Conservation (phyloP, 2,329 filamentous ascomycete species). For the Fusarium sp. region DNA sequence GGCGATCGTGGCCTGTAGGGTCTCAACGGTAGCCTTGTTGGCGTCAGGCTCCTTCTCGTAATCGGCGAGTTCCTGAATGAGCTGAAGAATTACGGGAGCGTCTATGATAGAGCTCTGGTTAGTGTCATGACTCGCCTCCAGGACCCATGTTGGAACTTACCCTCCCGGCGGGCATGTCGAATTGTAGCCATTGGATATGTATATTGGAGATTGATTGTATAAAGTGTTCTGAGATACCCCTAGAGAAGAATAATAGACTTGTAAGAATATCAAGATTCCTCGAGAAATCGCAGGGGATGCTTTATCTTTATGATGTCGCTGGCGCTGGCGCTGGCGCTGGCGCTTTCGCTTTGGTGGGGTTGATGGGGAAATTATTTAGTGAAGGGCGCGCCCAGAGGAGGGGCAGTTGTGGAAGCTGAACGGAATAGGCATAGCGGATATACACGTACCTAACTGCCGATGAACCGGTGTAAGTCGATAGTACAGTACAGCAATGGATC, state of each 20-base stretch:
- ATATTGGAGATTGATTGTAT: slow-evolving; percentile 9
- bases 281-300: neutral
- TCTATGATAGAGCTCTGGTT: slow-evolving; percentile 64
- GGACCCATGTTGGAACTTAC: slow-evolving; percentile 20
- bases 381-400: slow-evolving; percentile 36
- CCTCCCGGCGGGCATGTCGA: slow-evolving; percentile 45
- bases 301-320: slow-evolving; percentile 10
- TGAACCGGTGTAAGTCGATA: neutral
- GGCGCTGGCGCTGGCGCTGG: slow-evolving; percentile 6
- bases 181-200: slow-evolving; percentile 43
- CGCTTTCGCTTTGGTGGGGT: slow-evolving; percentile 26
- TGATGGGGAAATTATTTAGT: slow-evolving; percentile 21
- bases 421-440: slow-evolving; percentile 1
- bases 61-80: slow-evolving; percentile 87
- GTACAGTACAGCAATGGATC: neutral
- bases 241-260: neutral
- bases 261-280: neutral
- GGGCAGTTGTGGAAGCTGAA: slow-evolving; percentile 15
- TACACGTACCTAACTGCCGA: neutral
- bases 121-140: slow-evolving; percentile 21
- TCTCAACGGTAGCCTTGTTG: slow-evolving; percentile 83
- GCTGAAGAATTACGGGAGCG: slow-evolving; percentile 79
- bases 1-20: slow-evolving; percentile 79
- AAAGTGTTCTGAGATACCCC: slow-evolving; percentile 4
- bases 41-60: slow-evolving; percentile 83